phyloP scores from a whole-genome alignment of 805 yeast genomes.

The Candida endomychidarum region DNA sequence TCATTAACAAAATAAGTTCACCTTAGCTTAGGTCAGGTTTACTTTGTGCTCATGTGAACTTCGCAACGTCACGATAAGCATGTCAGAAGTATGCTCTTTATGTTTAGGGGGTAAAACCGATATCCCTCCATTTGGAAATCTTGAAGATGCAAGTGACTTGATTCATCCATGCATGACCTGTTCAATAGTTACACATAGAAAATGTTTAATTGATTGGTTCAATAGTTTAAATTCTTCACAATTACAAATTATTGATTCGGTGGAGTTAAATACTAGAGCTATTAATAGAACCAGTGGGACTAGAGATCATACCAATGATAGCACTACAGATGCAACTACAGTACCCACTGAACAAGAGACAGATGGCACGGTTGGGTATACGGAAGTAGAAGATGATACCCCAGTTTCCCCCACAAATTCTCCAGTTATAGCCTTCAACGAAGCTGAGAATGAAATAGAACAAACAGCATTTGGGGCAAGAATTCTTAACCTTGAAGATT shows the following conservation, averaged over 20 bases:
- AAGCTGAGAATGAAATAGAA: background rate
- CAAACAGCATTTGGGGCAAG: background rate
- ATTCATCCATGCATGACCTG: conserved; percentile 41
- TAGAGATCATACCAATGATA: too few relatives aligned
- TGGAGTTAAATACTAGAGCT: background rate
- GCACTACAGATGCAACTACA: too few relatives aligned
- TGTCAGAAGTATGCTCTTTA: conserved; percentile 28
- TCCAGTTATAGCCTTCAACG: too few relatives aligned
- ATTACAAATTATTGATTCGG: conserved; percentile 18
- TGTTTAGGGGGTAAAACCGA: conserved; percentile 42
- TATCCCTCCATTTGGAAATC: conserved; percentile 38
- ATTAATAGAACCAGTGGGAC: too few relatives aligned
- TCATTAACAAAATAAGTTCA: too few relatives aligned
- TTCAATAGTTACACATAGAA: conserved; percentile 34
- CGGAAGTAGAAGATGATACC: too few relatives aligned
- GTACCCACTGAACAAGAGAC: background rate
- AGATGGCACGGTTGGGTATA: too few relatives aligned
- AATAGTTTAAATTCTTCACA: conserved; percentile 32
- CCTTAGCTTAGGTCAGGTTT: too few relatives aligned
- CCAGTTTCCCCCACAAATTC: too few relatives aligned
- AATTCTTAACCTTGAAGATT: conserved; percentile 8
- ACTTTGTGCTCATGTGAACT: too few relatives aligned
- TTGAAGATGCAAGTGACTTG: conserved; percentile 35
- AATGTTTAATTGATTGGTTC: conserved; percentile 44
- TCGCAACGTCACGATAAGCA: too few relatives aligned